phyloP scores from a whole-genome alignment of 148 eudicot species.

The Linanthus parryae region DNA sequence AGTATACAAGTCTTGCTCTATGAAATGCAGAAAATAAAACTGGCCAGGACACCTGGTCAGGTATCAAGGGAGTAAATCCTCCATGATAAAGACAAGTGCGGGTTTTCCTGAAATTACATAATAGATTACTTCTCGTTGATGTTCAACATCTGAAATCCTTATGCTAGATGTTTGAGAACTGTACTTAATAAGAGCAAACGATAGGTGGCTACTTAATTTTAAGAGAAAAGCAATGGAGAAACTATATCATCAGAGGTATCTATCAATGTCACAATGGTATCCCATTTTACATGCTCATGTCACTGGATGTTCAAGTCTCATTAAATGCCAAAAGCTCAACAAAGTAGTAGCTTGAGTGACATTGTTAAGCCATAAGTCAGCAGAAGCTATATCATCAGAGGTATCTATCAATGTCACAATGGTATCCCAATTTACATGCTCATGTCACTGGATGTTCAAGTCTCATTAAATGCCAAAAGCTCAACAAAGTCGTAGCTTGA shows the following conservation, averaged over 20 bases:
- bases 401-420: not conserved
- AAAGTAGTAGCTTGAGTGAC: too few species aligned
- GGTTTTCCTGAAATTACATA: not conserved
- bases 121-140: not conserved
- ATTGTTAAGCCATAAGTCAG: too few species aligned
- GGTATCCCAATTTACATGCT: not conserved
- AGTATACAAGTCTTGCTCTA: not conserved
- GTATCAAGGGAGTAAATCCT: not conserved
- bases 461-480: too few species aligned
- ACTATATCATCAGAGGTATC: not conserved
- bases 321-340: too few species aligned
- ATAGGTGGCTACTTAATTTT: not conserved
- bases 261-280: not conserved
- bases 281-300: not conserved
- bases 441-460: too few species aligned
- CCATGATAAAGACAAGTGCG: not conserved
- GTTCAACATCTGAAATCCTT: not conserved
- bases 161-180: not conserved
- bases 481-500: too few species aligned
- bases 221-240: not conserved
- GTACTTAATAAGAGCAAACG: not conserved
- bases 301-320: too few species aligned
- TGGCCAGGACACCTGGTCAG: not conserved
- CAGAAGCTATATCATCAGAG: not conserved
- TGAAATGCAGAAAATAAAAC: not conserved